Evolutionary conservation across 2,329 filamentous ascomycete species (phyloP), one percentile per base, ranked within the genome.

Genomic region (Alternaria sp.): DNA sequence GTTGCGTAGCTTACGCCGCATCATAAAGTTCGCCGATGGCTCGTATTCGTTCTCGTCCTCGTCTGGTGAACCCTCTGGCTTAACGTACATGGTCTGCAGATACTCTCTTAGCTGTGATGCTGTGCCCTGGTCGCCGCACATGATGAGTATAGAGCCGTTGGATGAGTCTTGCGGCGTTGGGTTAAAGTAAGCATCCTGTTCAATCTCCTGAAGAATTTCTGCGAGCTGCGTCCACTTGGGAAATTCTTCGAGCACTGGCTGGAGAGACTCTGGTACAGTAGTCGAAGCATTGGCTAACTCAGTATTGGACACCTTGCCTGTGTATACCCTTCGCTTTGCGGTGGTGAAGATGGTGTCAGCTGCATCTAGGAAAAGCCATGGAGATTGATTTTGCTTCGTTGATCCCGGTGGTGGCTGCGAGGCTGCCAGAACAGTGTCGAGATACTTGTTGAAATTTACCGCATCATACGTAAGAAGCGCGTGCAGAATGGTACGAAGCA

Each of bases 341-440:
- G 92, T 93, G 62, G 94, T 91, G 67, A 99, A 98, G 12, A 99
- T 92, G 16, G 92, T 94, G 77, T 98, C 92, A 0, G 95, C 94
- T 24, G 94, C 94, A 77, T 98, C 95, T 5, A 98, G 85, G 70
- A 97, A 98, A 32, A 99, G 84, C 95, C 95, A 99, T 0, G 95
- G 95, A 0, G 94, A 96, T 70, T 97, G 93, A 34, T 90, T 94
- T 73, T 97, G 92, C 64, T 90, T 88, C 3, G 89, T 97, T 3
- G 93, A 94, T 0, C 93, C 94, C 8, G 93, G 91, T 1, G 92
- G 90, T 5, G 95, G 94, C 48, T 92, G 91, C 73, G 97, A 93
- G 0, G 94, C 92, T 9, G 94, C 93, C 49, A 96, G 88, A 47
- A 99, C 94, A 0, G 93, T 97, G 76, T 99, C 95, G 5, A 99